phyloP scores from a whole-genome alignment of 2,329 filamentous ascomycete genomes.

The Thelonectria rubi region DNA sequence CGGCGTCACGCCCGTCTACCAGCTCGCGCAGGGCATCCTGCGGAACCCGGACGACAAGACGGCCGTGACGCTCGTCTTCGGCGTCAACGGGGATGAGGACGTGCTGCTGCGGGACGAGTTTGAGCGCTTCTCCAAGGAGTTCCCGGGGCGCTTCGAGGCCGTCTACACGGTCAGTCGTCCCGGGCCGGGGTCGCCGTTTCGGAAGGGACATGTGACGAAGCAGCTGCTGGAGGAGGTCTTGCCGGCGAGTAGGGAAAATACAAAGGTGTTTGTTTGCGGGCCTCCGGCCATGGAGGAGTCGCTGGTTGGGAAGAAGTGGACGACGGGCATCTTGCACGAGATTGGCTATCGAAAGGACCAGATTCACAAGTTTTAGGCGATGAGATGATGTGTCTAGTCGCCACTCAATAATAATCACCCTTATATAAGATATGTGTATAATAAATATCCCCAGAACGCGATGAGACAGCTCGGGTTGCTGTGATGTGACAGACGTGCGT shows the following conservation, averaged over 20 bases:
- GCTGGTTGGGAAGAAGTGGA: slow-evolving; percentile 57
- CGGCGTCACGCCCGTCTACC: slow-evolving; percentile 76
- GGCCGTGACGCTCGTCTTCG: slow-evolving; percentile 70
- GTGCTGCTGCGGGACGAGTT: slow-evolving; percentile 66
- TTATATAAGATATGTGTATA: background rate
- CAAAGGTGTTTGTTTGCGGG: slow-evolving; percentile 74
- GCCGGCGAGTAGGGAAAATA: slow-evolving; percentile 47
- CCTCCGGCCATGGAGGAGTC: slow-evolving; percentile 72
- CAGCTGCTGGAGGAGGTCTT: slow-evolving; percentile 62
- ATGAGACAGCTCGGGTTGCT: too few species aligned
- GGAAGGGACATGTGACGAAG: slow-evolving; percentile 67
- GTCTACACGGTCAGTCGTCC: slow-evolving; percentile 66
- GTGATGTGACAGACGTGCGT: too few species aligned
- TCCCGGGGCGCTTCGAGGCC: slow-evolving; percentile 64
- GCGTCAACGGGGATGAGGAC: slow-evolving; percentile 71
- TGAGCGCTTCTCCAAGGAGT: slow-evolving; percentile 58
- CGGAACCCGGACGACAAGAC: slow-evolving; percentile 69
- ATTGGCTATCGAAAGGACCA: slow-evolving; percentile 67
- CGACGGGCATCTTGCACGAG: slow-evolving; percentile 61
- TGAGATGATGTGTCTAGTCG: background rate
- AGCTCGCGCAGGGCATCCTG: slow-evolving; percentile 70
- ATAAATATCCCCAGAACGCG: too few species aligned
- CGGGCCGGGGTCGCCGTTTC: slow-evolving; percentile 50
- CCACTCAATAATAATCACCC: background rate
- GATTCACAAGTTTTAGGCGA: slow-evolving; percentile 63